phyloP scores from a whole-genome alignment of 2,329 filamentous ascomycete species.

The Pyrenochaeta sp. region DNA sequence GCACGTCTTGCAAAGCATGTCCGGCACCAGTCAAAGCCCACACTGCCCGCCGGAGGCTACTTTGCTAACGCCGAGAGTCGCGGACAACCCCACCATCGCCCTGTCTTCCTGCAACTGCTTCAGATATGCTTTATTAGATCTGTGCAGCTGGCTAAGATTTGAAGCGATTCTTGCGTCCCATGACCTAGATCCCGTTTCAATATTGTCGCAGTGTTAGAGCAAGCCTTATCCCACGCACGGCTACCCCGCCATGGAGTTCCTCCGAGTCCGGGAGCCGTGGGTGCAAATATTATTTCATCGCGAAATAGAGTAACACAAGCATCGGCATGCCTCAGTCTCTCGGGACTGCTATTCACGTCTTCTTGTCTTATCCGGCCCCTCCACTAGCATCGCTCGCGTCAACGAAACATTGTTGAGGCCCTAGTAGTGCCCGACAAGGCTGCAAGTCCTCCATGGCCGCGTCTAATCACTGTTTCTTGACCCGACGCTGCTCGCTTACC shows the following conservation, averaged over 20 bases:
- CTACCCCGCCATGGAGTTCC: conserved; percentile 27
- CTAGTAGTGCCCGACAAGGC: conserved; percentile 16
- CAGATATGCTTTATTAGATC: conserved; percentile 16
- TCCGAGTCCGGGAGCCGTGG: conserved; percentile 29
- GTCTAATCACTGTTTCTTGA: conserved; percentile 6
- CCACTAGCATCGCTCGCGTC: conserved; percentile 15
- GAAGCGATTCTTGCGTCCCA: conserved; percentile 5
- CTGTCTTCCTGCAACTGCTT: conserved; percentile 17
- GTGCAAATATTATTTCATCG: conserved; percentile 24
- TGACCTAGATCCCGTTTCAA: conserved; percentile 23
- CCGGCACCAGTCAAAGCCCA: conserved; percentile 36
- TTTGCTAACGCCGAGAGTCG: conserved; percentile 41
- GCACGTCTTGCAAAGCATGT: conserved; percentile 43
- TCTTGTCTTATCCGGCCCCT: conserved; percentile 28
- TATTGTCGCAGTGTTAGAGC: conserved; percentile 22
- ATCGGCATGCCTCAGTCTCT: conserved; percentile 22
- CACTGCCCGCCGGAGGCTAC: conserved; percentile 35
- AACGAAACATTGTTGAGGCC: conserved; percentile 31
- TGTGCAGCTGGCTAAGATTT: conserved; percentile 2
- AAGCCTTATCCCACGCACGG: conserved; percentile 14
- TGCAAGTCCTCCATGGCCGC: conserved; percentile 14
- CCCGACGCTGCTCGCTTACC: conserved; percentile 14
- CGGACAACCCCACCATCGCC: conserved; percentile 39
- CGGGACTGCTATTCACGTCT: conserved; percentile 16
- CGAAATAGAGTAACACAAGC: conserved; percentile 21